Evolutionary conservation across 73 alveolate species (phyloP).

Genomic region (Breviolum minutum): DNA sequence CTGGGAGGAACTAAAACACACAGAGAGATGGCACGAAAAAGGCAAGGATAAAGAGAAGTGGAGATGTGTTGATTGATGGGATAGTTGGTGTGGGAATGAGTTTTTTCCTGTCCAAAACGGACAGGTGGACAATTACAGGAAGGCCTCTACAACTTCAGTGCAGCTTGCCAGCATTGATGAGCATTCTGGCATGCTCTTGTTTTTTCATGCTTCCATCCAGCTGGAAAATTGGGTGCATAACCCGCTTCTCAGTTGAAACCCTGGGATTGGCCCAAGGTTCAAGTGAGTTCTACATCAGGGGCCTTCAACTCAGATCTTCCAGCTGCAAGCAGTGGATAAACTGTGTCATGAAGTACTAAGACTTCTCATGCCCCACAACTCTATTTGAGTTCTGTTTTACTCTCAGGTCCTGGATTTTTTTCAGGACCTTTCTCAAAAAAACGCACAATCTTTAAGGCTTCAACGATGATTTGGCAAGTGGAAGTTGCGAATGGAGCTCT

Average conservation of each 20-base stretch:
- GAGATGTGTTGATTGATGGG: no score
- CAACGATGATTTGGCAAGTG: background rate
- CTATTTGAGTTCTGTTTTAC: background rate
- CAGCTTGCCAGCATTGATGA: background rate
- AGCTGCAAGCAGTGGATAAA: no score
- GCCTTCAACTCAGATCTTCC: background rate
- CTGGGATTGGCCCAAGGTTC: background rate
- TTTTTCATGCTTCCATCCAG: no score
- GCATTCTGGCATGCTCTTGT: background rate
- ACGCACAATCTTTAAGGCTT: background rate
- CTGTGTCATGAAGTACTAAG: no score
- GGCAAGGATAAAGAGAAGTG: no score
- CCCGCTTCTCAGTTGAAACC: background rate
- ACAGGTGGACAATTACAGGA: background rate
- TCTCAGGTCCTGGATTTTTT: background rate
- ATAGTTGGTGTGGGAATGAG: no score
- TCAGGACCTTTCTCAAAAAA: background rate
- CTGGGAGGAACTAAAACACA: no score
- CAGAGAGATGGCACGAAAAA: no score
- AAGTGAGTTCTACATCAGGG: background rate
- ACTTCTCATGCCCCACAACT: no score
- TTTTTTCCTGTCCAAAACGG: background rate
- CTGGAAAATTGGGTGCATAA: background rate
- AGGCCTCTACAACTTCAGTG: constrained; percentile 22
- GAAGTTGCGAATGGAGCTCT: constrained; percentile 1